phyloP scores from a whole-genome alignment of 2,329 filamentous ascomycete genomes.

The Emergomyces orientalis region DNA sequence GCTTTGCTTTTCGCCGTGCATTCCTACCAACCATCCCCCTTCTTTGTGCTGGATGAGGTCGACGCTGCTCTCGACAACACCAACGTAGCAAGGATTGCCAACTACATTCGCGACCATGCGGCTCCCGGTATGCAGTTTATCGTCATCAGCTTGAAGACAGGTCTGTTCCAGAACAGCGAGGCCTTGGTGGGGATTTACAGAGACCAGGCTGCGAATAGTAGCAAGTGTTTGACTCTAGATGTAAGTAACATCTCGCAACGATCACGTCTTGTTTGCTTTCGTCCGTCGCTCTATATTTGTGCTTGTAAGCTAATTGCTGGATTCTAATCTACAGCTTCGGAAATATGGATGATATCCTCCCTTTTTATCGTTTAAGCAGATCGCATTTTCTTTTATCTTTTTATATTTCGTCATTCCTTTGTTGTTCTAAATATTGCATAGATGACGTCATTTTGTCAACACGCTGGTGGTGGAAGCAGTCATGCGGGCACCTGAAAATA shows the following conservation, averaged over 20 bases:
- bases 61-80: slow-evolving; percentile 97
- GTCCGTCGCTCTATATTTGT: background rate
- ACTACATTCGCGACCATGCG: slow-evolving; percentile 89
- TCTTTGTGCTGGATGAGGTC: slow-evolving; percentile 97
- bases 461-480: background rate
- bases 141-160: slow-evolving; percentile 92
- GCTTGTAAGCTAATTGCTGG: background rate
- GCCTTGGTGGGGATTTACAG: slow-evolving; percentile 91
- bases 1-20: slow-evolving; percentile 96
- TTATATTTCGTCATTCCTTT: background rate
- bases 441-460: background rate
- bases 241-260: slow-evolving; percentile 54
- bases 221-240: slow-evolving; percentile 84
- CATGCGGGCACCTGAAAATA: background rate
- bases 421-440: background rate
- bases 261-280: background rate
- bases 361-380: background rate
- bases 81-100: slow-evolving; percentile 91
- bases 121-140: slow-evolving; percentile 98
- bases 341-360: slow-evolving; percentile 15
- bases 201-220: slow-evolving; percentile 88
- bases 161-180: slow-evolving; percentile 92
- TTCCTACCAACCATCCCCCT: slow-evolving; percentile 87
- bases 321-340: slow-evolving; percentile 14
- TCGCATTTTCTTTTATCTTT: background rate